Conservation (phyloP, 805 yeast species). For the Cyberlindnera xishuangbannaensis region DNA sequence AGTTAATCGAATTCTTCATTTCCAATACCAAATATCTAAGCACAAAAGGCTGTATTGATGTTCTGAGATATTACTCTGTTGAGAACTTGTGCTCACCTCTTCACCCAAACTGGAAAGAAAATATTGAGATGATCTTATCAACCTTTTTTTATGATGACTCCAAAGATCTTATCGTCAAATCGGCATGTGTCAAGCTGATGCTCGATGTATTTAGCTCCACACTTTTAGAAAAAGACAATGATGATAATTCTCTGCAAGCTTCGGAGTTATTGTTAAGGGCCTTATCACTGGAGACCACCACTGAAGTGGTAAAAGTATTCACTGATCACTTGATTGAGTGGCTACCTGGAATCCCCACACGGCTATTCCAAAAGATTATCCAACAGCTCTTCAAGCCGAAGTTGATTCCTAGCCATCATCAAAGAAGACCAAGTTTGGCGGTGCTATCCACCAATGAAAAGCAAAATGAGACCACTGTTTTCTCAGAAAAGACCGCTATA, state of each 20-base stretch:
- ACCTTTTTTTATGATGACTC: conserved; percentile 33
- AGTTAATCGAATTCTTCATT: conserved; percentile 37
- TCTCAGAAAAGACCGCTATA: conserved; percentile 13
- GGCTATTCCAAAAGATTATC: conserved; percentile 18
- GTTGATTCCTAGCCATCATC: conserved; percentile 3
- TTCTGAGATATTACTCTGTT: conserved; percentile 42
- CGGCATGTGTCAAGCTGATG: conserved; percentile 27
- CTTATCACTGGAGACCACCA: conserved; percentile 14
- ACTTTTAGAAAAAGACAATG: conserved; percentile 9
- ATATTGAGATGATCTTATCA: conserved; percentile 38
- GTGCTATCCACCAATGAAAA: conserved; percentile 2
- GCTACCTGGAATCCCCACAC: conserved; percentile 5
- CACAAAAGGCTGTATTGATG: conserved; percentile 33
- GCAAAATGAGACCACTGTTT: conserved; percentile 1
- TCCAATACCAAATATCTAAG: conserved; percentile 32
- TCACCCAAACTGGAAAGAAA: conserved; percentile 45
- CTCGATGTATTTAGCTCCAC: conserved; percentile 23
- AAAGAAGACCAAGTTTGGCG: conserved; percentile 26
- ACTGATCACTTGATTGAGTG: conserved; percentile 26
- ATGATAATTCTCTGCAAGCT: conserved; percentile 12
- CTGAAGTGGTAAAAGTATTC: conserved; percentile 28
- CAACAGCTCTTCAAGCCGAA: conserved; percentile 24
- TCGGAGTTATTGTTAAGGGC: conserved; percentile 15
- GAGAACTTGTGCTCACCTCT: conserved; percentile 51
- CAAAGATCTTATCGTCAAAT: conserved; percentile 24